Conservation (phyloP, 768 basidiomycete species). For the Pisolithus microcarpus region DNA sequence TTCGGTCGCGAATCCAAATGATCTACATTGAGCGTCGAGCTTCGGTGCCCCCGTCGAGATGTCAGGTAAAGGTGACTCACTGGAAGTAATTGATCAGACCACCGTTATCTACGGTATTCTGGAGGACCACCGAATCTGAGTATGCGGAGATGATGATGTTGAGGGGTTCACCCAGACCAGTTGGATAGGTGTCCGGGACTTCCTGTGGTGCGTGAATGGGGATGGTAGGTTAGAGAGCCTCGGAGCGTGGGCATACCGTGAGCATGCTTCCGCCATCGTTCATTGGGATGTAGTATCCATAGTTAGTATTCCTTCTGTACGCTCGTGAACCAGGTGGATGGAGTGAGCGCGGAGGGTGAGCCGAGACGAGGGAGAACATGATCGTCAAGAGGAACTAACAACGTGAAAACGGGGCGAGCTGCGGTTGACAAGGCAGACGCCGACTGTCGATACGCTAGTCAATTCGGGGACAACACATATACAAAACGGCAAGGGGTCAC, state of each 20-base stretch:
- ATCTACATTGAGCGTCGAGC: constrained; percentile 26
- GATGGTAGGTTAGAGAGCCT: background rate
- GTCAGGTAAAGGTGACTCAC: constrained; percentile 37
- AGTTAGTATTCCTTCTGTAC: constrained; percentile 18
- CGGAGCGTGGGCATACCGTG: constrained; percentile 44
- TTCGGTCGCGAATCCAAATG: constrained; percentile 65
- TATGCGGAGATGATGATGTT: constrained; percentile 75
- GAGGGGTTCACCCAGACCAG: constrained; percentile 78
- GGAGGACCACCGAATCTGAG: constrained; percentile 65
- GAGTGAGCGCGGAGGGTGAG: background rate
- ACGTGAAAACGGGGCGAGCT: no score
- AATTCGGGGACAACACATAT: no score
- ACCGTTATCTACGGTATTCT: constrained; percentile 51
- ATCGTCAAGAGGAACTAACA: background rate
- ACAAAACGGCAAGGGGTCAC: no score
- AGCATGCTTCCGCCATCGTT: constrained; percentile 59
- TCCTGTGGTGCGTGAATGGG: constrained; percentile 29
- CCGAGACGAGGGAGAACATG: constrained; percentile 8
- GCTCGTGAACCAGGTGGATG: constrained; percentile 3
- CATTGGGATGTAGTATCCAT: constrained; percentile 55
- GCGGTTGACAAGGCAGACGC: no score
- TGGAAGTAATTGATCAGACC: constrained; percentile 78
- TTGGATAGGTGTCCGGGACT: constrained; percentile 52
- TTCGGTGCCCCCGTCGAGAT: background rate
- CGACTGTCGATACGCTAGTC: no score